Conservation (phyloP, 2,329 filamentous ascomycete genomes). For the Coniella vitis region DNA sequence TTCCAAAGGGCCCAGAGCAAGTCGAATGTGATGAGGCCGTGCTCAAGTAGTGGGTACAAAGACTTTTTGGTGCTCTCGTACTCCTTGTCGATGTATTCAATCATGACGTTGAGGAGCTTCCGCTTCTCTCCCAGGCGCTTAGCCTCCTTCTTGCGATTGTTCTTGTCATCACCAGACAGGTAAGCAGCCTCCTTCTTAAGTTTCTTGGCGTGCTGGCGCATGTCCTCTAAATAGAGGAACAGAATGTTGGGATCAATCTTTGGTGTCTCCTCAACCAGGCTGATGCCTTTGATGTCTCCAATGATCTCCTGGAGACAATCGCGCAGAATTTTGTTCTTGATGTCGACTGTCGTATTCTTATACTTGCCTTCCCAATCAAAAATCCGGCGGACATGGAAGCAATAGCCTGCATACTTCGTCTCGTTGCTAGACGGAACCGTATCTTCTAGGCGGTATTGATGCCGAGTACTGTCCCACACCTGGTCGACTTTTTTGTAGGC, state of each 20-base stretch:
- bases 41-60: constrained; percentile 72
- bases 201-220: constrained; percentile 57
- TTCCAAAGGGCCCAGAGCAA: constrained; percentile 86
- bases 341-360: constrained; percentile 64
- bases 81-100: constrained; percentile 50
- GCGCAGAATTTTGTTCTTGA: constrained; percentile 75
- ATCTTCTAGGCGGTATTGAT: constrained; percentile 48
- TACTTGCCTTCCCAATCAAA: constrained; percentile 85
- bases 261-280: constrained; percentile 72
- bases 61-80: constrained; percentile 71
- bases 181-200: constrained; percentile 48
- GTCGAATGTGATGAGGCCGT: constrained; percentile 82
- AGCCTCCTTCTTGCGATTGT: constrained; percentile 54
- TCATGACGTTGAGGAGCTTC: constrained; percentile 56
- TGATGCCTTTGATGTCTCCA: constrained; percentile 71
- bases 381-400: constrained; percentile 75
- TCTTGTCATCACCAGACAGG: constrained; percentile 39
- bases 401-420: constrained; percentile 66
- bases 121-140: constrained; percentile 53
- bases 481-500: constrained; percentile 48
- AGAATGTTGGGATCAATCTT: constrained; percentile 65
- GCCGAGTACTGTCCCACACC: constrained; percentile 44
- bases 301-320: constrained; percentile 65
- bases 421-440: constrained; percentile 39
- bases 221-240: constrained; percentile 70